Conservation (phyloP, 2,329 filamentous ascomycete species). For the Ascochyta rabiei region DNA sequence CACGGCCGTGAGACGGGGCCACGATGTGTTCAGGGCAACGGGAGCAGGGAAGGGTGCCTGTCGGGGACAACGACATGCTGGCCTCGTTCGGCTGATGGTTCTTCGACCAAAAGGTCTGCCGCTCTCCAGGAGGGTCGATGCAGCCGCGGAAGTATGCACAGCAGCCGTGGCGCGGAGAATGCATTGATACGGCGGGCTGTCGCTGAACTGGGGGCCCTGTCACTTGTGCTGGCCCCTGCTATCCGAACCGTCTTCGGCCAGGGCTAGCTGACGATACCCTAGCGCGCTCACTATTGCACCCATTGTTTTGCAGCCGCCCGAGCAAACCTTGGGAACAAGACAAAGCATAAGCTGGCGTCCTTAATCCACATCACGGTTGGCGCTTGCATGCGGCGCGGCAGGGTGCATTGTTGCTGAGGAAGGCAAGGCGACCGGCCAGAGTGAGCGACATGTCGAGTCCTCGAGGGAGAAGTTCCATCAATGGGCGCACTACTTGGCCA, state of each 20-base stretch:
- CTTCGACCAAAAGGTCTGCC: conserved; percentile 40
- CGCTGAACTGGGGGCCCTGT: conserved; percentile 34
- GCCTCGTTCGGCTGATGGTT: conserved; percentile 52
- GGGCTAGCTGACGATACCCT: conserved; percentile 30
- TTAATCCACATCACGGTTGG: conserved; percentile 23
- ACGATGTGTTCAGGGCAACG: conserved; percentile 45
- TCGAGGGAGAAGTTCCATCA: conserved; percentile 1
- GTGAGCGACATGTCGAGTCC: conserved; percentile 3
- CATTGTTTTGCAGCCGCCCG: conserved; percentile 33
- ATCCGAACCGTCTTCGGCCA: conserved; percentile 36
- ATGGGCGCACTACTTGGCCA: conserved; percentile 4
- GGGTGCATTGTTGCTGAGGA: conserved; percentile 13
- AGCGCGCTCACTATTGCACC: conserved; percentile 30
- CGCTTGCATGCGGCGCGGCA: conserved; percentile 21
- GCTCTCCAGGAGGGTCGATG: conserved; percentile 40
- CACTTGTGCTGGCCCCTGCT: conserved; percentile 31
- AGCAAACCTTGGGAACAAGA: conserved; percentile 30
- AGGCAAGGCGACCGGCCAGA: conserved; percentile 12
- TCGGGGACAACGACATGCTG: conserved; percentile 44
- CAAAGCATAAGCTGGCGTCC: conserved; percentile 28
- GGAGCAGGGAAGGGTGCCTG: conserved; percentile 42
- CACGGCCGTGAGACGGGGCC: conserved; percentile 47
- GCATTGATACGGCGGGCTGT: conserved; percentile 30
- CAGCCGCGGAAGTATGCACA: conserved; percentile 46
- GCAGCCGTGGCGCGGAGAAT: conserved; percentile 31